Percentiles rank a stretch among this genome's conserved stretches.
phyloP scores from a whole-genome alignment of 2,329 filamentous ascomycete genomes.

The Dactylellina cionopaga region DNA sequence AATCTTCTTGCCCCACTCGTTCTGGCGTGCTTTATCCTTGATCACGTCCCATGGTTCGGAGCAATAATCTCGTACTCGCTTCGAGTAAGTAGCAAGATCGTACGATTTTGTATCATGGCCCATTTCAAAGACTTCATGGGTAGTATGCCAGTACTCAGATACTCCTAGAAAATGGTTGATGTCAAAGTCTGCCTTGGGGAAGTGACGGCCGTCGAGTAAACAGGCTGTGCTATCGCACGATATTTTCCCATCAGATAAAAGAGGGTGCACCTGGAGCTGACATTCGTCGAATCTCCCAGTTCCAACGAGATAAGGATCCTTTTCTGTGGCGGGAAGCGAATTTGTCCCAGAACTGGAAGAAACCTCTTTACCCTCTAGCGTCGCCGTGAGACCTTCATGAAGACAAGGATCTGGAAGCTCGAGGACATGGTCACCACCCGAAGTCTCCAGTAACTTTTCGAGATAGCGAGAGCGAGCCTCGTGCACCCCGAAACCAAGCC shows the following conservation, averaged over 20 bases:
- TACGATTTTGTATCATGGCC: conserved; percentile 81
- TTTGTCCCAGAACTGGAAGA: conserved; percentile 57
- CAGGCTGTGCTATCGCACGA: conserved; percentile 85
- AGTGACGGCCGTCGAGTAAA: conserved; percentile 87
- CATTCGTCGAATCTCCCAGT: conserved; percentile 90
- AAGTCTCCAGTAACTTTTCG: conserved; percentile 76
- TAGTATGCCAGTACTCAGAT: conserved; percentile 98
- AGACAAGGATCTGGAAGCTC: conserved; percentile 92
- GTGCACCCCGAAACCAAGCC: conserved; percentile 97
- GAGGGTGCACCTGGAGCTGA: conserved; percentile 79
- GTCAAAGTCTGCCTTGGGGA: conserved; percentile 94
- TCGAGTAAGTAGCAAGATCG: conserved; percentile 88
- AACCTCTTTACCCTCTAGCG: conserved; percentile 71
- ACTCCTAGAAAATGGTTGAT: conserved; percentile 98
- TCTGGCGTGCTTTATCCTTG: conserved; percentile 69
- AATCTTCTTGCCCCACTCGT: conserved; percentile 80
- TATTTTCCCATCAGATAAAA: conserved; percentile 85
- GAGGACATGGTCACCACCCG: conserved; percentile 67
- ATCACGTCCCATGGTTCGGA: conserved; percentile 83
- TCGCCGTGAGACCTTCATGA: conserved; percentile 78
- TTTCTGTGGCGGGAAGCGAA: conserved; percentile 58
- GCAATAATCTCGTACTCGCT: conserved; percentile 85
- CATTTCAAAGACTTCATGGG: conserved; percentile 88
- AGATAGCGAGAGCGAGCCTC: conserved; percentile 87
- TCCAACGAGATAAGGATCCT: conserved; percentile 73